Evolutionary conservation across 192 early-diverging fungal species (phyloP).

Genomic region (Irineochytrium annulatum): DNA sequence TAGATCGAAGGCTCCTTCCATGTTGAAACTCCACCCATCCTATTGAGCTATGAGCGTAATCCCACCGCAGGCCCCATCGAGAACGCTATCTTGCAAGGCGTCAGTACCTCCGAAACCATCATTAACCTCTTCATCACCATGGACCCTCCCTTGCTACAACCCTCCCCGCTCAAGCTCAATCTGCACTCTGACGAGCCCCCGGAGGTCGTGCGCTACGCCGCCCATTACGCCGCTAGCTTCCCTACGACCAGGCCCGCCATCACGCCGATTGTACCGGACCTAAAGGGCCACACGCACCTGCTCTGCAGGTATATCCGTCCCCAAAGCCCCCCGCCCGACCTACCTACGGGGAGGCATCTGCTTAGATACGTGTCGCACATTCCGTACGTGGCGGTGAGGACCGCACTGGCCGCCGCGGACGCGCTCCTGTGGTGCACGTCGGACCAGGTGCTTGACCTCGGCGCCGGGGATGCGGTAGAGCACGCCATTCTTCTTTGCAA

Average conservation of each 20-base stretch:
- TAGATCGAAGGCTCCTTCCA: conserved; percentile 52
- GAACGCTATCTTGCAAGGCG: conserved; percentile 15
- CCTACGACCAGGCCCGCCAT: neutral
- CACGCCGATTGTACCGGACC: conserved; percentile 20
- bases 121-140: conserved; percentile 54
- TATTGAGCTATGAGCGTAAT: conserved; percentile 42
- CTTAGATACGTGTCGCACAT: conserved; percentile 46
- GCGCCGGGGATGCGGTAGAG: conserved; percentile 45
- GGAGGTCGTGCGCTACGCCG: conserved; percentile 24
- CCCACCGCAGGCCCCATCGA: conserved; percentile 5
- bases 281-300: conserved; percentile 40
- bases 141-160: conserved; percentile 48
- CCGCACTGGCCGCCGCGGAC: conserved; percentile 27
- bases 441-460: conserved; percentile 47
- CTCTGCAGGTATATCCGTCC: conserved; percentile 47
- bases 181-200: conserved; percentile 38
- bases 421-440: conserved; percentile 36
- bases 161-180: conserved; percentile 29
- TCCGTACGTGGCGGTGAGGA: conserved; percentile 39
- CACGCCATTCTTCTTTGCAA: conserved; percentile 56
- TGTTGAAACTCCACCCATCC: conserved; percentile 32
- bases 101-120: conserved; percentile 28
- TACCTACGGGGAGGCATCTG: conserved; percentile 22
- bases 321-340: conserved; percentile 34
- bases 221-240: conserved; percentile 4